Evolutionary conservation across 1,284 basidiomycete species (phyloP).

Genomic region (Golubevia sp.): DNA sequence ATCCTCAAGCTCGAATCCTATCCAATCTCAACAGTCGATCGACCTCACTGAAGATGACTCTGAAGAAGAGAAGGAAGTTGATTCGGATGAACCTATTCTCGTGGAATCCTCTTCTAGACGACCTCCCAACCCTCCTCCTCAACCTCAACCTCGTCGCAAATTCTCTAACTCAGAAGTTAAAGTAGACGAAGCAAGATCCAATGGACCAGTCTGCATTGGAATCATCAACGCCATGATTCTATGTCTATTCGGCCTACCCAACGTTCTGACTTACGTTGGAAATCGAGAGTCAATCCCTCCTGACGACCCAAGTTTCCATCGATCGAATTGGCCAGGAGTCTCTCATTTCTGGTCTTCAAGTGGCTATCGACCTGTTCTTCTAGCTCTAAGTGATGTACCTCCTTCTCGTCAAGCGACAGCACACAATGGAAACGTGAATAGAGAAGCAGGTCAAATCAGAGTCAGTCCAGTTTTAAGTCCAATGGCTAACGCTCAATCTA

Average conservation of each 20-base stretch:
- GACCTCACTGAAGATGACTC: too few species aligned
- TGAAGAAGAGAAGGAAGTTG: neutral
- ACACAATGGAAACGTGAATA: neutral
- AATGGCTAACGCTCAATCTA: slow-evolving; percentile 7
- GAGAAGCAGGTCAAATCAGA: slow-evolving; percentile 14
- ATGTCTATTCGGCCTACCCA: slow-evolving; percentile 44
- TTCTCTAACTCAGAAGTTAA: slow-evolving; percentile 14
- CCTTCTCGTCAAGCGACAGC: neutral
- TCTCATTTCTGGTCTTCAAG: slow-evolving; percentile 37
- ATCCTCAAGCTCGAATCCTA: too few species aligned
- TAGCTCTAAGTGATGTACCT: slow-evolving; percentile 10
- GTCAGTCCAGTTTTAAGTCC: slow-evolving; percentile 29
- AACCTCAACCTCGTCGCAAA: neutral
- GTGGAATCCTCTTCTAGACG: neutral
- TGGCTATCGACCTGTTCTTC: slow-evolving; percentile 39
- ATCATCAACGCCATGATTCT: slow-evolving; percentile 40
- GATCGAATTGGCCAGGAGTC: slow-evolving; percentile 21
- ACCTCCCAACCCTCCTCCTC: neutral
- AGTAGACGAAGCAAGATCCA: slow-evolving; percentile 24
- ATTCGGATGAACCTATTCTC: neutral
- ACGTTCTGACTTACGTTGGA: slow-evolving; percentile 18
- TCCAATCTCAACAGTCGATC: too few species aligned
- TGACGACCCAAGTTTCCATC: slow-evolving; percentile 21
- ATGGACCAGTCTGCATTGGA: slow-evolving; percentile 47
- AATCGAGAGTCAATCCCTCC: slow-evolving; percentile 17